These are phyloP conservation scores for Colletotrichum gigasporum DNA, from an alignment of 2,329 filamentous ascomycete species.

Conservation along the genomic window DNA sequence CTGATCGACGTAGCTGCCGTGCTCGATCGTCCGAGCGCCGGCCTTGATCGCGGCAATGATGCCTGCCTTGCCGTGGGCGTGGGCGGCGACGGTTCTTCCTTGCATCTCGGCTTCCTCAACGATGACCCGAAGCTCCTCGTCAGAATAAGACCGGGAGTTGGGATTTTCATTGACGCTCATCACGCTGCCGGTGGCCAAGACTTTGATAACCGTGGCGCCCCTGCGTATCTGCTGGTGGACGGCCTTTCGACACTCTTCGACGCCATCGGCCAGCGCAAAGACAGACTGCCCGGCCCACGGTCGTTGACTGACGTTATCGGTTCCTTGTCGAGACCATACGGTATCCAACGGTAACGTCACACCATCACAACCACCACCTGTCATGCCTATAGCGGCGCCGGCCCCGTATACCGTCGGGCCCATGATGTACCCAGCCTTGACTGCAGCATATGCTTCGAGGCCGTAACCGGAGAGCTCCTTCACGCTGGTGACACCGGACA, in stretches of 20 bases:
- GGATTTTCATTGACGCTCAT: conserved; percentile 51
- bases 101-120: conserved; percentile 52
- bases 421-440: conserved; percentile 47
- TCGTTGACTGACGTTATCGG: conserved; percentile 42
- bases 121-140: conserved; percentile 52
- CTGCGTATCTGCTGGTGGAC: conserved; percentile 54
- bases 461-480: conserved; percentile 51
- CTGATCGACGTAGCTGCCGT: conserved; percentile 53
- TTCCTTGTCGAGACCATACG: conserved; percentile 45
- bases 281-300: conserved; percentile 39
- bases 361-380: conserved; percentile 58
- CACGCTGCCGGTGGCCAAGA: conserved; percentile 54
- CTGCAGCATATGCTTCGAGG: conserved; percentile 29
- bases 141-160: conserved; percentile 51
- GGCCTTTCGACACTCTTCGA: conserved; percentile 53
- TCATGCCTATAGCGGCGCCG: conserved; percentile 54
- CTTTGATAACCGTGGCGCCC: conserved; percentile 59
- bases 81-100: conserved; percentile 51
- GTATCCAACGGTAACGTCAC: conserved; percentile 48
- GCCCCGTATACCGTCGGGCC: conserved; percentile 60
- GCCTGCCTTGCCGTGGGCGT: conserved; percentile 56
- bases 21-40: conserved; percentile 57
- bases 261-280: conserved; percentile 52
- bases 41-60: conserved; percentile 55
- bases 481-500: conserved; percentile 60